phyloP scores from a whole-genome alignment of 805 yeast genomes.

The Saccharomycopsis sp. region DNA sequence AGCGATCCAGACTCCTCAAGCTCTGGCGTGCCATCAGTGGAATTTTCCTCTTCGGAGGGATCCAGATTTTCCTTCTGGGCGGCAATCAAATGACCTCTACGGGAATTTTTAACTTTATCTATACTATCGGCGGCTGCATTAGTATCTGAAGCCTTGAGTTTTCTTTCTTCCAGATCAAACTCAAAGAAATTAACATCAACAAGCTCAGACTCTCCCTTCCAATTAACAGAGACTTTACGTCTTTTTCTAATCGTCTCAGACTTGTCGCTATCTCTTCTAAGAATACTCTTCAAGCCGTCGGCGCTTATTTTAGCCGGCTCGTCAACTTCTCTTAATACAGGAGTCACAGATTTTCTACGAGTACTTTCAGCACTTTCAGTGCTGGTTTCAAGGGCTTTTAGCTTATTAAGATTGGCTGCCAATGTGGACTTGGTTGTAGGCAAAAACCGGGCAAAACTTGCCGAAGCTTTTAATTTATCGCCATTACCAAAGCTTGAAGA shows the following conservation, averaged over 20 bases:
- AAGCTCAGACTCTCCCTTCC: conserved; percentile 13
- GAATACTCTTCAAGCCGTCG: conserved; percentile 17
- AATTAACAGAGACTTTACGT: conserved; percentile 16
- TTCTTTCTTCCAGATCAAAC: conserved; percentile 19
- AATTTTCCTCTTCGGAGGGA: too few relatives aligned
- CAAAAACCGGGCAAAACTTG: conserved; percentile 17
- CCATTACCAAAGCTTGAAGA: conserved; percentile 5
- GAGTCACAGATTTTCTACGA: conserved; percentile 1
- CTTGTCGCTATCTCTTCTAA: conserved; percentile 16
- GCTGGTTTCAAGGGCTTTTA: conserved; percentile 4
- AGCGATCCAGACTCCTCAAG: too few relatives aligned
- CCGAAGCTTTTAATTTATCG: conserved; percentile 4
- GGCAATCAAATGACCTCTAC: neutral
- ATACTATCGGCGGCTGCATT: neutral
- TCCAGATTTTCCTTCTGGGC: too few relatives aligned
- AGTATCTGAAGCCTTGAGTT: neutral
- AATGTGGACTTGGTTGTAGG: conserved; percentile 4
- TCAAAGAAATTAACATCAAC: conserved; percentile 12
- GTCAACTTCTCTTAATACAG: conserved; percentile 14
- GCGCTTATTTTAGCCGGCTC: conserved; percentile 4
- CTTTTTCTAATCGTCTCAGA: conserved; percentile 18
- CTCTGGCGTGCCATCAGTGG: too few relatives aligned
- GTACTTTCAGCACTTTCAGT: conserved; percentile 12
- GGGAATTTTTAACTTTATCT: neutral
- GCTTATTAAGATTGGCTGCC: conserved; percentile 11